Conservation (phyloP, 1,284 basidiomycete species). For the Leccinum subfulvum region DNA sequence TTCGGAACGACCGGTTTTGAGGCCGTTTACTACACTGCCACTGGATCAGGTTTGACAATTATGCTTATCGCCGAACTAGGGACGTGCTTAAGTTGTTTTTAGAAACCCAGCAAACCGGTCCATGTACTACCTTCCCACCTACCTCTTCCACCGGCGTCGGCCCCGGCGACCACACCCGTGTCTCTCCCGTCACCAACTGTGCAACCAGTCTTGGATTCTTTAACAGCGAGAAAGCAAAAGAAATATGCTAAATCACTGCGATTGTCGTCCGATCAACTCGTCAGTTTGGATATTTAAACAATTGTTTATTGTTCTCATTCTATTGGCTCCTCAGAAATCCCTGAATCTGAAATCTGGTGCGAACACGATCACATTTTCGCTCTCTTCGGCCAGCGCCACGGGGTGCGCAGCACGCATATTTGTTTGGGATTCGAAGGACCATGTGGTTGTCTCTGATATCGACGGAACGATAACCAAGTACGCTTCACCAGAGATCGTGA, state of each 20-base stretch:
- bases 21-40: slow-evolving; percentile 19
- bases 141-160: slow-evolving; percentile 23
- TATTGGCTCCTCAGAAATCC: slow-evolving; percentile 58
- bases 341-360: slow-evolving; percentile 86
- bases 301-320: slow-evolving; percentile 1
- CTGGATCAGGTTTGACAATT: slow-evolving; percentile 21
- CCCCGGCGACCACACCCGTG: slow-evolving; percentile 29
- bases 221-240: slow-evolving; percentile 21
- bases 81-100: slow-evolving; percentile 8
- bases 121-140: slow-evolving; percentile 1
- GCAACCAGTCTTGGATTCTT: slow-evolving; percentile 21
- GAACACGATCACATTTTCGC: slow-evolving; percentile 92
- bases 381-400: slow-evolving; percentile 85
- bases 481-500: slow-evolving; percentile 21
- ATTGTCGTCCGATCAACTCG: slow-evolving; percentile 80
- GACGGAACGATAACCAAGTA: slow-evolving; percentile 99
- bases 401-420: slow-evolving; percentile 94
- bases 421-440: slow-evolving; percentile 90
- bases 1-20: slow-evolving; percentile 23
- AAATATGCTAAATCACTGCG: slow-evolving; percentile 93
- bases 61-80: background rate
- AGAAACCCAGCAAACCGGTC: slow-evolving; percentile 14
- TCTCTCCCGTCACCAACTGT: slow-evolving; percentile 20
- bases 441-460: slow-evolving; percentile 95
- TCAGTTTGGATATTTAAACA: slow-evolving; percentile 33